Evolutionary conservation across 164 flowering plant species (phyloP).

Genomic region (Platanus orientalis): DNA sequence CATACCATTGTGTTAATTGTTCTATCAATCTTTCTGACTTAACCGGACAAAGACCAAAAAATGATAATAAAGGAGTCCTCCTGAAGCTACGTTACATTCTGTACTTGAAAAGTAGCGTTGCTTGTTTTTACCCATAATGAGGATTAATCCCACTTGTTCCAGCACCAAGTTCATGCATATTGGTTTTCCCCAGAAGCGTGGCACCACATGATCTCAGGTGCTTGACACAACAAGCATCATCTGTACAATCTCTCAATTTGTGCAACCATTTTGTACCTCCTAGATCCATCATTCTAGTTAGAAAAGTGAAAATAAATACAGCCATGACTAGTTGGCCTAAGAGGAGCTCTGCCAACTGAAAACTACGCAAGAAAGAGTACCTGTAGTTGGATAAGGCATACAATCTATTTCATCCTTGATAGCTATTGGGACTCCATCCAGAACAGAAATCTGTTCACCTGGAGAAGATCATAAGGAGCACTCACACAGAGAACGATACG

Average conservation of each 20-base stretch:
- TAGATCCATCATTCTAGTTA: conserved; percentile 14
- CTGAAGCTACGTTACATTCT: background rate
- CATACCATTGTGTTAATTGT: background rate
- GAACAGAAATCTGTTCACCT: conserved; percentile 74
- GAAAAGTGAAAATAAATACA: background rate
- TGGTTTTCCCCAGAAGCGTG: conserved; percentile 82
- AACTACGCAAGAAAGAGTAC: conserved; percentile 25
- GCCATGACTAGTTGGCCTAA: background rate
- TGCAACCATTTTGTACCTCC: conserved; percentile 96
- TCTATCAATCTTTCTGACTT: background rate
- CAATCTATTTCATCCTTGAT: conserved; percentile 96
- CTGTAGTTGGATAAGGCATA: conserved; percentile 91
- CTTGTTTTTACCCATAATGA: conserved; percentile 71
- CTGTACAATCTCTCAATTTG: conserved; percentile 55
- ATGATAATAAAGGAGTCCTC: background rate
- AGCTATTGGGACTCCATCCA: conserved; percentile 88
- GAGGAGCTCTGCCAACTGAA: background rate
- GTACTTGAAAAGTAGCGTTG: background rate
- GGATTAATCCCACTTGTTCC: conserved; percentile 96
- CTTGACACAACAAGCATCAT: conserved; percentile 75
- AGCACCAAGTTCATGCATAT: conserved; percentile 97
- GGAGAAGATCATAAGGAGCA: conserved; percentile 9
- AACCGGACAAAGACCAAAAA: background rate
- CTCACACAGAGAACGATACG: background rate
- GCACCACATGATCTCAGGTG: conserved; percentile 83